Evolutionary conservation across 2,329 filamentous ascomycete species (phyloP).

Genomic region (Ceratocystis cubensis): DNA sequence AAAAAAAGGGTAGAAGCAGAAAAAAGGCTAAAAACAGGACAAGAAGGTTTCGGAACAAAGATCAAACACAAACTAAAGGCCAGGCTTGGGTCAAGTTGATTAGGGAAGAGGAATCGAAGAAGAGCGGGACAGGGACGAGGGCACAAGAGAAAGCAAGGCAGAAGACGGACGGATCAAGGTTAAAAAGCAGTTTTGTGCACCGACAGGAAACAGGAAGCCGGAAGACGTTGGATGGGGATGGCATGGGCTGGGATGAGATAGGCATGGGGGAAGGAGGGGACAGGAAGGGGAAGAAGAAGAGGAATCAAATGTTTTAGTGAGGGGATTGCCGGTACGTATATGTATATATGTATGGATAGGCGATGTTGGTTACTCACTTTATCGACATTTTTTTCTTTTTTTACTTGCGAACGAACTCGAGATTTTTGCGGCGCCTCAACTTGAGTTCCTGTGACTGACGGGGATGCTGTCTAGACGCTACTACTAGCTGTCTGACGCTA

Average conservation of each 20-base stretch:
- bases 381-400: conserved; percentile 36
- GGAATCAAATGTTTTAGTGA: conserved; percentile 2
- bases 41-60: neutral
- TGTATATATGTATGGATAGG: neutral
- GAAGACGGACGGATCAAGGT: conserved; percentile 10
- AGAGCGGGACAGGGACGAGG: conserved; percentile 7
- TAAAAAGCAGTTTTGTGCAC: conserved; percentile 8
- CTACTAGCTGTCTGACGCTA: neutral
- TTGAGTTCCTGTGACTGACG: neutral
- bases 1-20: neutral
- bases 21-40: neutral
- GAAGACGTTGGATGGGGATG: conserved; percentile 19
- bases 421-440: neutral
- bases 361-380: conserved; percentile 36
- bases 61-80: neutral
- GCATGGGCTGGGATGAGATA: conserved; percentile 10
- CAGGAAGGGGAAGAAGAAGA: conserved; percentile 18
- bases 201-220: conserved; percentile 10
- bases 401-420: neutral
- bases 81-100: neutral
- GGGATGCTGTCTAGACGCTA: neutral
- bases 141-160: conserved; percentile 2
- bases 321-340: conserved; percentile 11
- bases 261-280: conserved; percentile 18
- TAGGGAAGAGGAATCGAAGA: conserved; percentile 5